A percentile compares a stretch with the other conserved stretches of the same genome.
Evolutionary conservation across 345 rosid genomes (phyloP).

Genomic region (Dovyalis caffra): DNA sequence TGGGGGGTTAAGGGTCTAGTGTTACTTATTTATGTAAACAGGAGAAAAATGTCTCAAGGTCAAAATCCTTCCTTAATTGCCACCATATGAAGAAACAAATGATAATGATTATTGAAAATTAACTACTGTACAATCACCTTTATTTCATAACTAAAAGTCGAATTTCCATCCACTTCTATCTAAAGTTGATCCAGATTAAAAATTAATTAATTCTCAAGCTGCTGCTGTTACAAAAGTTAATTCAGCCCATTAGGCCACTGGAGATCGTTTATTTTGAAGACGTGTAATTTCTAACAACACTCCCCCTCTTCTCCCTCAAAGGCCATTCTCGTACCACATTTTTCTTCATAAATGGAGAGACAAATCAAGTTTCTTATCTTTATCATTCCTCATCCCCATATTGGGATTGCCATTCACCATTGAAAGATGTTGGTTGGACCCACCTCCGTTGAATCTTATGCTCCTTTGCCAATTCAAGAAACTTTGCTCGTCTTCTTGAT

Average conservation of each 20-base stretch:
- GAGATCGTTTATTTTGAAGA: neutral
- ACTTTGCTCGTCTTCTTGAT: conserved; percentile 28
- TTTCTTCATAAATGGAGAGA: conserved; percentile 73
- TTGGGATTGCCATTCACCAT: conserved; percentile 19
- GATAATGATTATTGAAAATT: no score
- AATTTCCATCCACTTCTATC: no score
- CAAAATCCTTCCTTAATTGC: no score
- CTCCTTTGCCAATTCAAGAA: conserved; percentile 47
- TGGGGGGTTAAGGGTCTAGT: no score
- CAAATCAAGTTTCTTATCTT: conserved; percentile 62
- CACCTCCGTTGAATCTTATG: conserved; percentile 18
- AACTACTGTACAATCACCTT: neutral
- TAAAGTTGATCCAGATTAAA: no score
- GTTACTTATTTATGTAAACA: no score
- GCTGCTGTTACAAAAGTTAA: neutral
- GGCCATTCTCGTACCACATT: neutral
- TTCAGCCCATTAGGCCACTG: neutral
- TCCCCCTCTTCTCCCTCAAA: neutral
- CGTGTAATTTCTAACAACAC: neutral
- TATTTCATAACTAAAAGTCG: neutral
- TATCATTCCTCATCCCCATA: conserved; percentile 17
- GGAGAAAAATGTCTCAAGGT: no score
- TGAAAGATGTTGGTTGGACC: conserved; percentile 3
- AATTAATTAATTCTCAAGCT: neutral
- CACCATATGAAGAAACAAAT: no score